Conservation (phyloP, 257 asterid genomes). For the Ophiorrhiza pumila region DNA sequence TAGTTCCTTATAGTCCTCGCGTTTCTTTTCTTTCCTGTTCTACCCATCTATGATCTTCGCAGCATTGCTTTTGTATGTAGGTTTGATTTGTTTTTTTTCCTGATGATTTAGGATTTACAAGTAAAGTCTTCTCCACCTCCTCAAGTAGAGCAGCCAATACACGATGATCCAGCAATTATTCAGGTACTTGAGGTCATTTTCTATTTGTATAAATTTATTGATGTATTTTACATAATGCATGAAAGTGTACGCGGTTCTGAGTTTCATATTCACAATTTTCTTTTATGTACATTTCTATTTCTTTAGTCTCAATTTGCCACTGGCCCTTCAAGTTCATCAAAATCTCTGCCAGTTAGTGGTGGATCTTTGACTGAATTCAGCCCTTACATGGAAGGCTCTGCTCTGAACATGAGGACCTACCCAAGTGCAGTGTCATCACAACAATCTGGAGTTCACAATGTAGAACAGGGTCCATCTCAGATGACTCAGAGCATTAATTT, state of each 20-base stretch:
- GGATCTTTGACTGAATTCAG: slow-evolving; percentile 41
- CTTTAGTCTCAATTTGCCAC: slow-evolving; percentile 44
- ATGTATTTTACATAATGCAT: not conserved
- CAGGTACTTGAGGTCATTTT: slow-evolving; percentile 43
- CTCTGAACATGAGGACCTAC: slow-evolving; percentile 29
- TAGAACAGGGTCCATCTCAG: slow-evolving; percentile 38
- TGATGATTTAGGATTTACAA: slow-evolving; percentile 53
- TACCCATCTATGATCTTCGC: not conserved
- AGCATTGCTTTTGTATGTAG: not conserved
- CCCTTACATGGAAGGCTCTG: slow-evolving; percentile 36
- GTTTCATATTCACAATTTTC: not conserved
- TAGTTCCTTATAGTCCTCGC: not conserved
- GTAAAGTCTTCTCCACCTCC: slow-evolving; percentile 53
- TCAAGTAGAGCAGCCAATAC: slow-evolving; percentile 48
- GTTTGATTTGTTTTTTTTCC: not conserved
- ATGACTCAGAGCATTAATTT: slow-evolving; percentile 22
- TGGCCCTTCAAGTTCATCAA: slow-evolving; percentile 40
- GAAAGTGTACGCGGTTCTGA: not conserved
- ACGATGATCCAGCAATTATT: slow-evolving; percentile 72
- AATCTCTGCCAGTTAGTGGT: slow-evolving; percentile 31
- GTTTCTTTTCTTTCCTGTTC: not conserved
- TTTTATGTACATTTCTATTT: slow-evolving; percentile 1
- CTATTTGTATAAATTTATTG: not conserved
- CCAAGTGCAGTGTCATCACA: slow-evolving; percentile 31
- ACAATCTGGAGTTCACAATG: slow-evolving; percentile 41